Base-by-base conservation (phyloP, 768 basidiomycete species). In the Trametes coccinea region DNA sequence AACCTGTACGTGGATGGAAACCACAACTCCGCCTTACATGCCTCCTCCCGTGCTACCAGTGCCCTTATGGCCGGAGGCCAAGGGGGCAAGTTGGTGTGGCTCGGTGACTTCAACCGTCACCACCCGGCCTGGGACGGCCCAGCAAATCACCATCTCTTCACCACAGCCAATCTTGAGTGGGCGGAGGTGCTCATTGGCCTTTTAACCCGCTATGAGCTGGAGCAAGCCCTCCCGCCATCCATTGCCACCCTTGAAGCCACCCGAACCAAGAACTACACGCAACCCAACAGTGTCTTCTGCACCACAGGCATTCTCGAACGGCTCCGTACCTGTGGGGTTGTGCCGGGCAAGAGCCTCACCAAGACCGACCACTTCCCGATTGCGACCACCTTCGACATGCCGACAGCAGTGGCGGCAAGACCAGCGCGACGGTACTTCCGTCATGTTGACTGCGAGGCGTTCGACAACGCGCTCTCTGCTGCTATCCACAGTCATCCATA, bases 261-360 rank as follows among this genome's bases (percentile, higher is more conserved):
- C 0, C 51, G 37, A 1, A 71, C 78, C 0, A 73, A 75, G 17
- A 79, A 78, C 56, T 72, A 68, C 53, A 76, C 77, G 4, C 54
- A 76, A 8, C 72, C 74, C 0, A 79, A 83, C 70, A 83, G 83
- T 53, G 74, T 83, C 0, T 83, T 78, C 59, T 60, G 66, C 30
- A 63, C 74, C 2, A 34, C 48, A 0, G 45, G 54, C 2, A 44
- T 75, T 0, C 22, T 56, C 0, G 66, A 73, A 1, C 10, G 30
- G 0, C 49, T 79, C 2, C 59, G 73, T 6, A 4, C 51, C 8
- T 82, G 79, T 64, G 45, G 70, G 10, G 69, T 69, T 1, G 40
- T 54, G 1, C 68, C 61, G 0, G 61, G 56, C 0, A 9, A 51
- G 0, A 60, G 49, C 4, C 73, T 71, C 0, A 53, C 67, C 0